Base-by-base conservation (phyloP, 2,329 filamentous ascomycete species). In the Ophiostoma sp. region DNA sequence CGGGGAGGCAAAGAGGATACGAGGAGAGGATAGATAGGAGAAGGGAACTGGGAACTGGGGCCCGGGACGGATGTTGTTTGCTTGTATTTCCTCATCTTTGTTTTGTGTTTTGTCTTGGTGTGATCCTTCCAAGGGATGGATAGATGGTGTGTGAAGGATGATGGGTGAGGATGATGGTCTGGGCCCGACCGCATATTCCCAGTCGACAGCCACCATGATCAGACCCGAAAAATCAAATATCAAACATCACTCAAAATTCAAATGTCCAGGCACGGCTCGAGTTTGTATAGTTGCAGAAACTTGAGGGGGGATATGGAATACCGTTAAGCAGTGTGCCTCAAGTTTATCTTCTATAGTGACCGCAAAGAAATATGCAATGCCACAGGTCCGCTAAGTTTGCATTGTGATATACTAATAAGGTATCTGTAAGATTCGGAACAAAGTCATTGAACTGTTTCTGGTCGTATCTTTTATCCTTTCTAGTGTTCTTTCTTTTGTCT, bases 51-150 rank as follows among this genome's bases (percentile, higher is more conserved):
- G 48, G 48, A 52, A 52, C 52, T 27, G 52, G 52, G 44, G 44
- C 44, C 44, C 52, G 23, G 52, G 5, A 57, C 52, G 52, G 52
- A 57, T 57, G 52, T 57, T 57, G 52, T 13, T 57, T 27, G 52
- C 52, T 57, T 20, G 6, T n/a, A 48, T 48, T 57, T 23, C 27
- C 52, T 31, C 52, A 27, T 57, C 23, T 27, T 23, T 31, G 52
- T 57, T 27, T 23, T 31, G 52, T 57, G 52, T 13, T 57, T 23
- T 57, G 52, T 57, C 52, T 57, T 57, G 48, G 52, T 57, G 52
- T 31, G 23, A 27, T 57, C 52, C 52, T 57, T 27, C 27, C n/a
- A 13, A 57, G 52, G 52, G 52, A 57, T 57, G 23, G 52, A 31
- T 57, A 17, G 48, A 23, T 23, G 48, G 39, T 41, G 39, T 41